A percentile compares a stretch with the other conserved stretches of the same genome.
Conservation (phyloP, 2,329 filamentous ascomycete genomes). For the Diaporthe humulicola region DNA sequence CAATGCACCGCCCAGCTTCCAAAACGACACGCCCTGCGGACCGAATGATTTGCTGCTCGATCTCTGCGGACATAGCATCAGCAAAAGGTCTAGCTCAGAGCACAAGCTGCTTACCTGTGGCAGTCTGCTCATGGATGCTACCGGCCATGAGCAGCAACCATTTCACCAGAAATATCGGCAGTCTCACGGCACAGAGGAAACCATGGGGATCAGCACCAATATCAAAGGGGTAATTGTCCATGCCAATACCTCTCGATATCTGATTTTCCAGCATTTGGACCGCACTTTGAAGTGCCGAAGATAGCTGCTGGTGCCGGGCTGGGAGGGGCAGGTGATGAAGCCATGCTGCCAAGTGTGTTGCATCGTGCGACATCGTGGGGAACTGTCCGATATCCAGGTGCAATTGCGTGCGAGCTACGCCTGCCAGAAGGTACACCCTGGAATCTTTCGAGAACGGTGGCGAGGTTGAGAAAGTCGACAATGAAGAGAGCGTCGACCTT, state of each 20-base stretch:
- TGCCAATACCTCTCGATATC: background rate
- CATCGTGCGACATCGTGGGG: background rate
- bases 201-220: background rate
- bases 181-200: background rate
- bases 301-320: background rate
- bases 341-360: background rate
- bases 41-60: background rate
- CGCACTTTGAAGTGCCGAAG: background rate
- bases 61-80: background rate
- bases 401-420: background rate
- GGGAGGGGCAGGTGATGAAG: background rate
- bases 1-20: background rate
- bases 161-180: background rate
- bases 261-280: background rate
- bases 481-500: background rate
- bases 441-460: background rate
- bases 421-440: background rate
- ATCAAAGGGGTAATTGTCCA: rapidly evolving
- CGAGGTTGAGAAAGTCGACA: background rate
- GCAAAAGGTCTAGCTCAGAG: background rate
- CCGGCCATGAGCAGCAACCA: slow-evolving; percentile 1
- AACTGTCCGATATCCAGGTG: background rate
- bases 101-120: background rate
- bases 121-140: background rate
- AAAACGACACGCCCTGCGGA: background rate